Evolutionary conservation across 345 rosid species (phyloP).

Genomic region (Sonneratia alba): DNA sequence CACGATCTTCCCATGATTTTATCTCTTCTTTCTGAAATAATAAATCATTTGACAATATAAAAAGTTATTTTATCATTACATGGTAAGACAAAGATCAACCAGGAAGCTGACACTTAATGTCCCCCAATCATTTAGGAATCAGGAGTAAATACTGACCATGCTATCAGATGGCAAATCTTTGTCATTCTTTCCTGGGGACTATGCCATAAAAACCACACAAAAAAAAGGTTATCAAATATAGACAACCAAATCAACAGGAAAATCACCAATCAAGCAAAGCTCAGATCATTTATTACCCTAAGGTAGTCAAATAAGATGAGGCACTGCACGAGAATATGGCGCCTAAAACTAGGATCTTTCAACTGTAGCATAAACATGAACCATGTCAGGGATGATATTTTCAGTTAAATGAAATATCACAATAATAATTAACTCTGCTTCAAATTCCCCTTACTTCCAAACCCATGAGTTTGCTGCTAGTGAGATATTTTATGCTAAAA

Average conservation of each 20-base stretch:
- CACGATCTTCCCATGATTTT: conserved; percentile 75
- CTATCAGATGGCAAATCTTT: conserved; percentile 87
- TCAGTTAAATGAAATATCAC: not conserved
- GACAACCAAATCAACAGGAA: not conserved
- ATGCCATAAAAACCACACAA: conserved; percentile 7
- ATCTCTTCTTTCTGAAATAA: conserved; percentile 77
- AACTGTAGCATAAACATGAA: conserved; percentile 38
- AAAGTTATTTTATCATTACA: not conserved
- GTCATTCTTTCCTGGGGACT: conserved; percentile 96
- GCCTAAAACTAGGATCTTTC: conserved; percentile 94
- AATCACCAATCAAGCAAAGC: not conserved
- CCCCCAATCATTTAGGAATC: not conserved
- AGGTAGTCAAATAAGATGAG: conserved; percentile 88
- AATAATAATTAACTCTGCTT: conserved; percentile 1
- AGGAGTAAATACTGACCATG: conserved; percentile 56
- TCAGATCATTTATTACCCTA: conserved; percentile 42
- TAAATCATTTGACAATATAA: not conserved
- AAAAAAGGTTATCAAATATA: not conserved
- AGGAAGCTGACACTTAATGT: not conserved
- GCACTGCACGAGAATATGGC: conserved; percentile 95
- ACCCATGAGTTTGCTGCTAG: conserved; percentile 97
- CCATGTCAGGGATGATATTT: not conserved
- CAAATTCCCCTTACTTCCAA: conserved; percentile 56
- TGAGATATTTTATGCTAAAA: conserved; percentile 85
- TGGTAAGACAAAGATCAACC: not conserved